Conservation (phyloP, 192 early-diverging fungal species). For the Coemansia sp. region DNA sequence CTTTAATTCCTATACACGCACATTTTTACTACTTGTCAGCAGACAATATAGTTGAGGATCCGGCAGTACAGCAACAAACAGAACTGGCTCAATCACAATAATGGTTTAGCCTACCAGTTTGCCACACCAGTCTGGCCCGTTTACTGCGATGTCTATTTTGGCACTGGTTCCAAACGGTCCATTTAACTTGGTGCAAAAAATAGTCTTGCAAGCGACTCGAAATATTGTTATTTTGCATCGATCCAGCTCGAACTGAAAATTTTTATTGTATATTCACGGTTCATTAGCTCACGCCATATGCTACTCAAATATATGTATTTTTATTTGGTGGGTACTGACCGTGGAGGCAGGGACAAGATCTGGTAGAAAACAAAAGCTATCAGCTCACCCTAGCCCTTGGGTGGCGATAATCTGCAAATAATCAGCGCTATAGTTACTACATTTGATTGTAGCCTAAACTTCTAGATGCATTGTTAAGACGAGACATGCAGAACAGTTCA, state of each 20-base stretch:
- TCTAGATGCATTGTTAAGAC: conserved; percentile 4
- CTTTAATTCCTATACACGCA: neutral
- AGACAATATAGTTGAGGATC: neutral
- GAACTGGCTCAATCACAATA: neutral
- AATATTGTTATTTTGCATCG: neutral
- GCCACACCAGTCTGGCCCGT: neutral
- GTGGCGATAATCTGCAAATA: neutral
- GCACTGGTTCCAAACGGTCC: neutral
- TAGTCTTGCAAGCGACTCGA: neutral
- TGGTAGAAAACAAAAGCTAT: neutral
- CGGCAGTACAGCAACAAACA: neutral
- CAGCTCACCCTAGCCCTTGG: neutral
- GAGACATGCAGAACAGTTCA: neutral
- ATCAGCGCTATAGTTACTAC: neutral
- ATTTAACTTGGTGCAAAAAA: neutral
- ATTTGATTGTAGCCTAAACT: conserved; percentile 4
- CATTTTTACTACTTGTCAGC: neutral
- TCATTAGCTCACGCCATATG: neutral
- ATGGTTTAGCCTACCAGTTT: neutral
- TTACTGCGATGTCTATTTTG: neutral
- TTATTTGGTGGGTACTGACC: neutral
- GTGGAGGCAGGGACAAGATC: neutral
- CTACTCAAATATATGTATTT: neutral
- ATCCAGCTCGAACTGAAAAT: conserved; percentile 3
- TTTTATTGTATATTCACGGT: neutral